Conservation (phyloP, 345 rosid species). For the Luvunga scandens region DNA sequence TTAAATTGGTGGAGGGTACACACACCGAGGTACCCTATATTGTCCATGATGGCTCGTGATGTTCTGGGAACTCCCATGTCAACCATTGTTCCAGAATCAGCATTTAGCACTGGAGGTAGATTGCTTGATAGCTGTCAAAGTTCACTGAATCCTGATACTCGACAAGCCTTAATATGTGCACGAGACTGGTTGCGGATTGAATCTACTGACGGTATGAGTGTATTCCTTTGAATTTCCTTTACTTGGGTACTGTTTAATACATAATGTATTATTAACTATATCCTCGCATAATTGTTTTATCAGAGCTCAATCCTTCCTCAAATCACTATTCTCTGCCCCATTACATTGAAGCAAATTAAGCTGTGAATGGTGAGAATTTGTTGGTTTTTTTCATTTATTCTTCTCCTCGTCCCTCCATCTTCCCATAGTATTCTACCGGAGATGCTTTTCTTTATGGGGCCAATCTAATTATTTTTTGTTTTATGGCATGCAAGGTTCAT, state of each 20-base stretch:
- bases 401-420: neutral
- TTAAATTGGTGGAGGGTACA: conserved; percentile 97
- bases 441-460: neutral
- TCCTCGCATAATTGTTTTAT: neutral
- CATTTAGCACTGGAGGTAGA: conserved; percentile 53
- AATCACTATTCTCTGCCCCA: conserved; percentile 39
- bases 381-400: neutral
- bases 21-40: conserved; percentile 88
- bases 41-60: conserved; percentile 95
- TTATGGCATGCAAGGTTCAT: conserved; percentile 28
- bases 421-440: neutral
- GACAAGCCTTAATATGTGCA: conserved; percentile 82
- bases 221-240: conserved; percentile 12
- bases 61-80: conserved; percentile 85
- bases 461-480: conserved; percentile 4
- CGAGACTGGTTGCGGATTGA: conserved; percentile 74
- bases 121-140: conserved; percentile 54
- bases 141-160: conserved; percentile 58
- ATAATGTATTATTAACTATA: neutral
- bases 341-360: conserved; percentile 26
- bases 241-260: neutral
- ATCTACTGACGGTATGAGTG: conserved; percentile 45
- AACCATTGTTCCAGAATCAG: conserved; percentile 51
- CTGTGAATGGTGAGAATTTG: conserved; percentile 24
- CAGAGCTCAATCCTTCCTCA: conserved; percentile 43